These are phyloP conservation scores for Colletotrichum truncatum DNA, from an alignment of 2,329 filamentous ascomycete species.

Conservation along the genomic window DNA sequence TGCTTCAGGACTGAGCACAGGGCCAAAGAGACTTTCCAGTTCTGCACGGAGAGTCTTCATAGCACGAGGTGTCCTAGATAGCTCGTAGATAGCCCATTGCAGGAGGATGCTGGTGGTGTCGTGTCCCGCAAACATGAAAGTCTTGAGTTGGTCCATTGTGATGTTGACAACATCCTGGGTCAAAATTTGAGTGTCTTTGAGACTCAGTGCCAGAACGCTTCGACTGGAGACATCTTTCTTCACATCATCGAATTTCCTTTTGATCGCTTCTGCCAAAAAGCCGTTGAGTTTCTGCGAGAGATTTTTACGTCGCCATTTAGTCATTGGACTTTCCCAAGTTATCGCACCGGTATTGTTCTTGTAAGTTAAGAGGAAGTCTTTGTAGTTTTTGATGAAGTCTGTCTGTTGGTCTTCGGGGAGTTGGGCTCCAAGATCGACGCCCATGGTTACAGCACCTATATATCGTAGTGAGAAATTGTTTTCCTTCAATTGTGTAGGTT, in stretches of 20 bases:
- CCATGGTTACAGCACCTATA: conserved; percentile 42
- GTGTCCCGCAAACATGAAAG: conserved; percentile 51
- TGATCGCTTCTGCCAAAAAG: conserved; percentile 36
- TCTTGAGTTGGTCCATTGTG: conserved; percentile 47
- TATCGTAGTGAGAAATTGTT: neutral
- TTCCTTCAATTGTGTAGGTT: rapidly evolving
- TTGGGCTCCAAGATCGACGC: conserved; percentile 44
- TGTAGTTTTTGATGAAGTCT: conserved; percentile 41
- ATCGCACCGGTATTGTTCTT: conserved; percentile 34
- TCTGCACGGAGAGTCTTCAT: conserved; percentile 42
- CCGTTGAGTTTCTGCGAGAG: conserved; percentile 35
- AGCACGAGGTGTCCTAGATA: conserved; percentile 41
- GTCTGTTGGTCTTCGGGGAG: conserved; percentile 33
- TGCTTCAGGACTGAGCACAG: conserved; percentile 36
- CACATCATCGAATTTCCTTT: conserved; percentile 33
- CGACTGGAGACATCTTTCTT: conserved; percentile 32
- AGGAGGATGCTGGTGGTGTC: conserved; percentile 50
- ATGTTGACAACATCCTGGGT: conserved; percentile 38
- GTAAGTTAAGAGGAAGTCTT: conserved; percentile 36
- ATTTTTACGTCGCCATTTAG: conserved; percentile 29
- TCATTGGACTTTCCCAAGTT: conserved; percentile 28
- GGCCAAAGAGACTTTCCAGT: conserved; percentile 45
- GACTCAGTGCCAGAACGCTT: conserved; percentile 44
- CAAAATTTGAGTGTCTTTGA: conserved; percentile 39
- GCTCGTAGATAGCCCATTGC: conserved; percentile 47